Base-by-base conservation (phyloP, 169 alveolate genomes). In the Plasmodium vinckei region DNA sequence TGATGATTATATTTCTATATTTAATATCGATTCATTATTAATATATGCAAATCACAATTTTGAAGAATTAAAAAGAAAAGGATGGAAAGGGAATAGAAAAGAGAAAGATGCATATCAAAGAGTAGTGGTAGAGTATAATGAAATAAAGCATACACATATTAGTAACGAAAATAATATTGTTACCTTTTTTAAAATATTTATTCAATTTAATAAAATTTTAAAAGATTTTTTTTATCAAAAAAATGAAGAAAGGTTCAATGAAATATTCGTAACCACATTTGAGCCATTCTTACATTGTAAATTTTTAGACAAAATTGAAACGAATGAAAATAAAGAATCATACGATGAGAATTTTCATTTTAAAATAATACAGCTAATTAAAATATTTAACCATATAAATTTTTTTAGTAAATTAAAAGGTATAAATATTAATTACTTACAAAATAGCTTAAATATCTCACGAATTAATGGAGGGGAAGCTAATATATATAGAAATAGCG, bases 371-470 rank as follows among this genome's bases (percentile, higher is more conserved):
- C 84, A 84, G 54, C 9, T 84, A 57, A 56, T 84, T 49, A 84
- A 84, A 44, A 84, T 84, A 23, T 69, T 68, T 59, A 84, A 70
- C 21, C 86, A 84, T 15, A 47, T 84, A 13, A 47, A 69, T n/a
- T 84, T 84, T 70, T 84, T 84, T 70, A 86, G 33, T 19, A 60
- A 15, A 17, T 86, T 86, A 57, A 86, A 86, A 70, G 60, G 63
- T 47, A 46, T 17, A 69, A 51, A 60, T 71, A n/a, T 63, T 68
- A 12, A 49, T 5, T 9, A 53, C 44, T 42, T 79, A 60, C 60
- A 44, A 61, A 54, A 42, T 60, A 21, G 12, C 19, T 65, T 68
- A 27, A 27, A 44, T 5, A 21, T 10, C 10, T 9, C 88, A 21
- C 12, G 7, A 46, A 17, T 6, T 13, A 42, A 15, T 9, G 56